Evolutionary conservation across 352 stramenopile genomes (phyloP), one percentile per base, ranked within the genome.

Genomic region (Phytopythium delawarense): DNA sequence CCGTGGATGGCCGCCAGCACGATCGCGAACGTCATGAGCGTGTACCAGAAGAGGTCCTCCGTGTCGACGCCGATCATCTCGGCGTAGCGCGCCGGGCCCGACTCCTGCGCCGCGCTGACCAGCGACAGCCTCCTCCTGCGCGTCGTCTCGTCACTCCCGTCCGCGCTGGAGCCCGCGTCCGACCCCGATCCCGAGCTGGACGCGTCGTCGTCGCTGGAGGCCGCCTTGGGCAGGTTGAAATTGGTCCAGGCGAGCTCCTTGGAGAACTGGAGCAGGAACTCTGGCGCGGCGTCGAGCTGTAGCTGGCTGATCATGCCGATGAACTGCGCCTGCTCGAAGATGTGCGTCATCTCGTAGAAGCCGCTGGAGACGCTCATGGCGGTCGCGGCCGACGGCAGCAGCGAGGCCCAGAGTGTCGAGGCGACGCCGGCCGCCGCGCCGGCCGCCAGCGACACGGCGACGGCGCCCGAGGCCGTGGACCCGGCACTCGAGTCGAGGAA

Each of bases 261-360:
- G n/a, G 85, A 92, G 61, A 96, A 94, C 61, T 92, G 62, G 52
- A 84, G 57, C 42, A 96, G 68, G 64, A 96, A 96, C 55, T 74
- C 76, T 11, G 87, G 87, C 16, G 86, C 81, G 37, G 83, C 87
- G 32, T 79, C 62, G 48, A 93, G 78, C 48, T 81, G 71, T 7
- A 96, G 66, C 61, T 96, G 87, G 56, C 81, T 84, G 66, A 96
- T 91, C 76, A 94, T 91, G 42, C 81, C 69, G 44, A 87, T 87
- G 64, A 92, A 94, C 66, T 96, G 87, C 18, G 78, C 87, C 66
- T 94, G 85, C 62, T 94, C 87, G 49, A 96, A 67, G 57, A 96
- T 92, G 65, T 90, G 78, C 13, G 80, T 89, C 78, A 96, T 91
- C 68, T 95, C 87, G 64, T 93, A 91, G 61, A 93, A 92, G 6